These are phyloP conservation scores for Fusarium ramigenum DNA, from an alignment of 2,329 filamentous ascomycete genomes.

Conservation along the genomic window DNA sequence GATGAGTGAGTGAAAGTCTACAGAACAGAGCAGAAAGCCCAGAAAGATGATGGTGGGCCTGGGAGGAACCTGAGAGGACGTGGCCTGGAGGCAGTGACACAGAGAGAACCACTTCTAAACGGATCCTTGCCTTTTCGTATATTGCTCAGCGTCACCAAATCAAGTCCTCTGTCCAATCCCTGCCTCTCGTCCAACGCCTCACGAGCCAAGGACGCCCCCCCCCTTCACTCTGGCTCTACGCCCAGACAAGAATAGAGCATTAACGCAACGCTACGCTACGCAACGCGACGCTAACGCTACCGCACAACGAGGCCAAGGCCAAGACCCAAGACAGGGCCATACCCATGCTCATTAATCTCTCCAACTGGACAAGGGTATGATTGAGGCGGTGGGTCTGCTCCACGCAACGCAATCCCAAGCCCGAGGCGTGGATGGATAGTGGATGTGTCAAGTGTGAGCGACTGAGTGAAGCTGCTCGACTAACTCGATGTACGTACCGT, in stretches of 20 bases:
- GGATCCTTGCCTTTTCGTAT: conserved; percentile 57
- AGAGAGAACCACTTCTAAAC: conserved; percentile 54
- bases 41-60: conserved; percentile 36
- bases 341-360: conserved; percentile 50
- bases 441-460: not conserved
- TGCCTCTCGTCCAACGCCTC: conserved; percentile 44
- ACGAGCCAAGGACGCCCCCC: conserved; percentile 45
- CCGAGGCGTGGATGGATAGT: conserved; percentile 40
- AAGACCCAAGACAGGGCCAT: conserved; percentile 43
- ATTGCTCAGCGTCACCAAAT: conserved; percentile 59
- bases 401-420: conserved; percentile 53
- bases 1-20: not conserved
- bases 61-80: conserved; percentile 27
- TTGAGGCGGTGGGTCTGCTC: conserved; percentile 39
- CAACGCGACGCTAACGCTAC: conserved; percentile 23
- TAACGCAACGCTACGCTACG: conserved; percentile 26
- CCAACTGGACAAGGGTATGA: conserved; percentile 45
- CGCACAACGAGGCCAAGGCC: conserved; percentile 45
- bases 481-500: conserved; percentile 34
- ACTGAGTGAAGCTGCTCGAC: not conserved
- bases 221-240: conserved; percentile 21
- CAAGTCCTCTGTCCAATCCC: conserved; percentile 41
- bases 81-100: conserved; percentile 43
- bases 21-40: conserved; percentile 9
- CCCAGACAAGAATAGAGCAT: conserved; percentile 55